These are phyloP conservation scores for Dictyostelium citrinum DNA, from an alignment of 78 protist species.

Conservation along the genomic window DNA sequence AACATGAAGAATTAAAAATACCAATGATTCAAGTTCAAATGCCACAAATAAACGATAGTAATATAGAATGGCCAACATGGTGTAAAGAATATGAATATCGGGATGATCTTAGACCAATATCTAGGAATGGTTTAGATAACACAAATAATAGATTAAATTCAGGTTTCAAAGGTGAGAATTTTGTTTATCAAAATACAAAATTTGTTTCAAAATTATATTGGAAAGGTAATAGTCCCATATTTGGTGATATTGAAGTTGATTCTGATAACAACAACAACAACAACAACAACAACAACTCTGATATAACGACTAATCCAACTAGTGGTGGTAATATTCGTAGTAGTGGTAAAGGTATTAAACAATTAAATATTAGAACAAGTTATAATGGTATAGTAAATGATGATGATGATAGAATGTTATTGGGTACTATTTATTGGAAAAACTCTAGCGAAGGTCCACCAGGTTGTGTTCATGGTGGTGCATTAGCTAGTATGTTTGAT, in stretches of 20 bases:
- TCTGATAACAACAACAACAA: neutral
- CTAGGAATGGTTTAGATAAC: constrained; percentile 49
- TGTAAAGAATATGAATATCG: neutral
- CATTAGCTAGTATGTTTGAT: constrained; percentile 46
- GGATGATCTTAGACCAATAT: neutral
- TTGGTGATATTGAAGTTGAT: neutral
- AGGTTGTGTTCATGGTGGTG: constrained; percentile 77
- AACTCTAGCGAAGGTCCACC: constrained; percentile 61
- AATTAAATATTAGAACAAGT: neutral
- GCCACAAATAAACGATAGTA: neutral
- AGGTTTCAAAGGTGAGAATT: constrained; percentile 65
- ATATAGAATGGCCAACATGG: constrained; percentile 65
- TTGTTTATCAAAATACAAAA: constrained; percentile 58
- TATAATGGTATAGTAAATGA: neutral
- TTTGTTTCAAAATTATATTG: constrained; percentile 33
- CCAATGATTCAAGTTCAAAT: neutral
- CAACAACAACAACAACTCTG: neutral
- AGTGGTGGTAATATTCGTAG: neutral
- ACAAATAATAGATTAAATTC: neutral
- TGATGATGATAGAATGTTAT: constrained; percentile 14
- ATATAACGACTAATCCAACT: neutral
- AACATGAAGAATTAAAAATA: neutral
- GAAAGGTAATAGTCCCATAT: constrained; percentile 47
- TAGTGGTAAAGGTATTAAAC: neutral
- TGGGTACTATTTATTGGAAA: constrained; percentile 51